A percentile compares a stretch with the other conserved stretches of the same genome.
These are phyloP conservation scores for Omphalotus guepiniiformis DNA, from an alignment of 768 basidiomycete genomes.

Conservation along the genomic window DNA sequence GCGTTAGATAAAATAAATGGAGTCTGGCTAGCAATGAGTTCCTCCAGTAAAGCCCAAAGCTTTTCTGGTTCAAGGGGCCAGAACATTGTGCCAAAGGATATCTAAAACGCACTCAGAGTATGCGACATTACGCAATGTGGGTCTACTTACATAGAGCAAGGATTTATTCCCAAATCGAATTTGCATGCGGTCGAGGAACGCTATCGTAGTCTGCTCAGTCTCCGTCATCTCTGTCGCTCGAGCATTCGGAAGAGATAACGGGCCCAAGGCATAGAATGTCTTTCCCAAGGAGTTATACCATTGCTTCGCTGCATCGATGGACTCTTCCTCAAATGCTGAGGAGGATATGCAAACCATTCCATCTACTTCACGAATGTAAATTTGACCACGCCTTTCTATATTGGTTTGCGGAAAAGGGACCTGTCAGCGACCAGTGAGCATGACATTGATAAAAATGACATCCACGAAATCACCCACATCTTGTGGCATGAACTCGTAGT, in stretches of 20 bases:
- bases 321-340: constrained; percentile 2
- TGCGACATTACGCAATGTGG: no score
- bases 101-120: background rate
- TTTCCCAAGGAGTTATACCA: background rate
- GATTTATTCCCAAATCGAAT: constrained; percentile 1
- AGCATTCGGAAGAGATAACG: background rate
- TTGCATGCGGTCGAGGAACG: background rate
- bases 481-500: background rate
- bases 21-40: background rate
- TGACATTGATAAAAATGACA: background rate
- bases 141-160: background rate
- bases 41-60: constrained; percentile 1
- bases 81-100: constrained; percentile 7
- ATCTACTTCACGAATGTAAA: background rate
- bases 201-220: background rate
- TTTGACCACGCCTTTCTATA: background rate
- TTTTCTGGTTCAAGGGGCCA: constrained; percentile 4
- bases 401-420: background rate
- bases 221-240: background rate
- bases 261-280: background rate
- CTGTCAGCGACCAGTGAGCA: background rate
- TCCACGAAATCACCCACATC: background rate
- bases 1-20: constrained; percentile 4
- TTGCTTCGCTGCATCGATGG: background rate
- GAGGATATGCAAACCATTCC: background rate